Evolutionary conservation across 352 stramenopile genomes (phyloP).

Genomic region (Elongisporangium anandrum): DNA sequence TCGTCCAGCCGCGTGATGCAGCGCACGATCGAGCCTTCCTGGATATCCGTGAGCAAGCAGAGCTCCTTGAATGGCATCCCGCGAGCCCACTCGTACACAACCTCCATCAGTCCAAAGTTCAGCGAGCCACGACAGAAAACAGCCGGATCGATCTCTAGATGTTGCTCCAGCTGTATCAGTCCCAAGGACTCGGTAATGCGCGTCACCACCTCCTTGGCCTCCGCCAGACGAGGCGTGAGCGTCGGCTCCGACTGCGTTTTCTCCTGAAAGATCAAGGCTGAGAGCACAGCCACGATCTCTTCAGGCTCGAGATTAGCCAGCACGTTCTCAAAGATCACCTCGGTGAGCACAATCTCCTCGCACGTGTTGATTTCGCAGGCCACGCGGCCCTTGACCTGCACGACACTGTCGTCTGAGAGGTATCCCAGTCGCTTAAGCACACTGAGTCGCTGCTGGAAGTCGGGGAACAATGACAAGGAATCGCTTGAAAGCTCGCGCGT

Average conservation of each 20-base stretch:
- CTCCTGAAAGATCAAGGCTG: conserved; percentile 96
- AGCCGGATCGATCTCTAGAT: conserved; percentile 85
- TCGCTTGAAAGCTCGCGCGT: conserved; percentile 78
- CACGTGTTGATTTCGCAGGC: conserved; percentile 98
- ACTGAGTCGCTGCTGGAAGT: conserved; percentile 94
- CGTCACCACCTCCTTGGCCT: conserved; percentile 86
- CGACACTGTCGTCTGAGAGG: conserved; percentile 83
- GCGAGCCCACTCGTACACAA: conserved; percentile 98
- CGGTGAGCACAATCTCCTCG: conserved; percentile 96
- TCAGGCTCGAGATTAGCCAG: conserved; percentile 94
- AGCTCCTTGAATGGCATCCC: conserved; percentile 97
- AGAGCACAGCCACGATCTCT: conserved; percentile 96
- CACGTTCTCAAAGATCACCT: conserved; percentile 99
- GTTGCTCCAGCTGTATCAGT: conserved; percentile 79
- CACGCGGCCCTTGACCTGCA: conserved; percentile 96
- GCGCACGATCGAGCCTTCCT: conserved; percentile 97
- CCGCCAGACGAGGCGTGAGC: conserved; percentile 65
- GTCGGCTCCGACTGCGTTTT: conserved; percentile 81
- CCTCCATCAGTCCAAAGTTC: conserved; percentile 94
- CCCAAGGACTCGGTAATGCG: conserved; percentile 75
- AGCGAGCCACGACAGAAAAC: conserved; percentile 91
- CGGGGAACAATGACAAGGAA: conserved; percentile 93
- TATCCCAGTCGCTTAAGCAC: conserved; percentile 95
- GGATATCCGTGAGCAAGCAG: conserved; percentile 93
- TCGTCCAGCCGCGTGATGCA: conserved; percentile 98